These are phyloP conservation scores for Rhamnella rubrinervis DNA, from an alignment of 331 rosid genomes.

Conservation along the genomic window DNA sequence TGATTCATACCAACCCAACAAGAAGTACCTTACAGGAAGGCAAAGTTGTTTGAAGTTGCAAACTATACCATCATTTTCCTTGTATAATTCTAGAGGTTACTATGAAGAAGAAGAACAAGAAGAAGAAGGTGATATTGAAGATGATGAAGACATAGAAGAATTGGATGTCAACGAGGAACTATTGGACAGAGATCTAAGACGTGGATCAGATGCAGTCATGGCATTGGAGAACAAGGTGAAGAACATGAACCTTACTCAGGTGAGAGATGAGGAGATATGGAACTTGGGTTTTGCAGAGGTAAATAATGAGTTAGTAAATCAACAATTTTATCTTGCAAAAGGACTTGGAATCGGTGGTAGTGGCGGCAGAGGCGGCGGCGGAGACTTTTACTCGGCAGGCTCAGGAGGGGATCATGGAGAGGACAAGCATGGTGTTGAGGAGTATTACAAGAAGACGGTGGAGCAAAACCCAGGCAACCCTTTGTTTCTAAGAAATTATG, in stretches of 20 bases:
- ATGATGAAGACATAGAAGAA: slow-evolving; percentile 28
- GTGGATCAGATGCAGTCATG: slow-evolving; percentile 1
- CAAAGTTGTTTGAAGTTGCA: slow-evolving; percentile 37
- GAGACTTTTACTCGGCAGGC: slow-evolving; percentile 29
- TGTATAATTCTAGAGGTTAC: slow-evolving; percentile 19
- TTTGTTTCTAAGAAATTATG: slow-evolving; percentile 80
- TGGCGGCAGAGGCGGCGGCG: slow-evolving; percentile 30
- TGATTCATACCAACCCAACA: slow-evolving; percentile 9
- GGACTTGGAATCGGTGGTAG: slow-evolving; percentile 60
- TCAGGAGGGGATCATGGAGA: slow-evolving; percentile 47
- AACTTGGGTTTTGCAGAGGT: slow-evolving; percentile 29
- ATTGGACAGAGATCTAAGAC: neutral
- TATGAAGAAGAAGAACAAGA: slow-evolving; percentile 35
- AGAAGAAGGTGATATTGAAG: slow-evolving; percentile 37
- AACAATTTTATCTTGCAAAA: slow-evolving; percentile 48
- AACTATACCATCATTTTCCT: slow-evolving; percentile 58
- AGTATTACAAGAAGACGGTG: slow-evolving; percentile 63
- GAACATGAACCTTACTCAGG: slow-evolving; percentile 32
- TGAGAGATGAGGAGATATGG: slow-evolving; percentile 33
- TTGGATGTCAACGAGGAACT: slow-evolving; percentile 13
- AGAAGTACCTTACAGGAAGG: slow-evolving; percentile 20
- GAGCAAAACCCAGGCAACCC: slow-evolving; percentile 77
- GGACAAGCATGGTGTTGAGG: slow-evolving; percentile 54
- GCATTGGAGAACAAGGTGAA: slow-evolving; percentile 20
- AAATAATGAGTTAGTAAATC: slow-evolving; percentile 29